Base-by-base conservation (phyloP, 2,329 filamentous ascomycete species). In the Fusarium sacchari region DNA sequence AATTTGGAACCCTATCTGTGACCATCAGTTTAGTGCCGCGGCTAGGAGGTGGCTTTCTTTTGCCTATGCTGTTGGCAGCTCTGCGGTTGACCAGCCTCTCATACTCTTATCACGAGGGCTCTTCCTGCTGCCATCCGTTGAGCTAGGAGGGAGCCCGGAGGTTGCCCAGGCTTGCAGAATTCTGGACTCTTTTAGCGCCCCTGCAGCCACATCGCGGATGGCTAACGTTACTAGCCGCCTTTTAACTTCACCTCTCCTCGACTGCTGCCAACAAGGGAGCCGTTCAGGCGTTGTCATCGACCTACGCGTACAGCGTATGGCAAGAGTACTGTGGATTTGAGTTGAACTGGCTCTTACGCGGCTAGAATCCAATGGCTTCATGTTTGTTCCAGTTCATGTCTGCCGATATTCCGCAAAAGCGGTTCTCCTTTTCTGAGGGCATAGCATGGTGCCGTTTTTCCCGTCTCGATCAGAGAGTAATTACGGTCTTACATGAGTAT, bases 171-270 rank as follows among this genome's bases (percentile, higher is more conserved):
- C 28, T 42, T 36, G 11, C 63, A 47, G 34, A 34, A 42, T 53
- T 69, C 59, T 69, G 24, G 40, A 15, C 39, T 44, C 52, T 56
- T 42, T 64, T 73, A 60, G 58, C 43, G 56, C 49, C 47, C 30
- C 39, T 63, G 49, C 42, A 42, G 55, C 65, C 66, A 56, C 47
- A 49, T 64, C 50, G 28, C 42, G 47, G 44, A 37, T 43, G 34
- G 43, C 28, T 39, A 49, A 69, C 42, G 44, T 59, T 43, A 14
- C 56, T 69, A 55, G 47, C 46, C 24, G n/a, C 43, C 42, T 63
- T 43, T 50, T 37, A 17, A 40, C 34, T 39, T 60, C 22, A 37
- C 34, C 47, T 44, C 18, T 49, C 28, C 17, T 65, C 17, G 28
- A 55, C 47, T 47, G 28, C 26, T 59, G 28, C 34, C 18, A 67